Conservation (phyloP, 139 green algal genomes). For the Ettlia oleoabundans region DNA sequence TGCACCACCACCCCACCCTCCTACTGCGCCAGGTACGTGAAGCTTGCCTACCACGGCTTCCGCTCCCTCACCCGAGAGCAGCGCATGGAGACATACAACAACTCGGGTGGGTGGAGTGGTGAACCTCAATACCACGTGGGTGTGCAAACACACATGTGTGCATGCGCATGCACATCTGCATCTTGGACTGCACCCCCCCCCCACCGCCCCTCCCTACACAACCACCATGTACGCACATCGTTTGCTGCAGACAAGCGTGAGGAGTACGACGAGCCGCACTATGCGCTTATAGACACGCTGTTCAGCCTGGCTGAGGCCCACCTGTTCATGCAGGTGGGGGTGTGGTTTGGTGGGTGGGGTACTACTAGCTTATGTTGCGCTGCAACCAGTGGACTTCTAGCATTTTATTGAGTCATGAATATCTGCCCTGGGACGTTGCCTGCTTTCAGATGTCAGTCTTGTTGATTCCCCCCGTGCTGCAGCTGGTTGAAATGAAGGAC, state of each 20-base stretch:
- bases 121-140: not conserved
- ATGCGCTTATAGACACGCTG: slow-evolving; percentile 94
- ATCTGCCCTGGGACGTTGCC: not conserved
- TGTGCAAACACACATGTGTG: not conserved
- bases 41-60: slow-evolving; percentile 97
- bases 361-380: too few relatives aligned
- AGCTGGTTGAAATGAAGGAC: slow-evolving; percentile 83
- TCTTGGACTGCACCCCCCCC: too few relatives aligned
- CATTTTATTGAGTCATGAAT: too few relatives aligned
- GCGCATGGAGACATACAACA: slow-evolving; percentile 67
- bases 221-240: too few relatives aligned
- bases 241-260: slow-evolving; percentile 35
- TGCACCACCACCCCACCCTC: not conserved
- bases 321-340: slow-evolving; percentile 78
- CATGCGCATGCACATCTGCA: too few relatives aligned
- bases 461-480: not conserved
- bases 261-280: slow-evolving; percentile 82
- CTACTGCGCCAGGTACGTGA: slow-evolving; percentile 99
- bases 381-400: too few relatives aligned
- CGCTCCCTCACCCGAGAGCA: slow-evolving; percentile 69
- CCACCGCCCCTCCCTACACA: too few relatives aligned
- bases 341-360: too few relatives aligned
- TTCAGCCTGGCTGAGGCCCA: slow-evolving; percentile 95
- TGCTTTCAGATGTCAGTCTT: not conserved
- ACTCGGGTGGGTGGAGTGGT: not conserved